Base-by-base conservation (phyloP, 208 protist genomes). In the Leishmania braziliensis region DNA sequence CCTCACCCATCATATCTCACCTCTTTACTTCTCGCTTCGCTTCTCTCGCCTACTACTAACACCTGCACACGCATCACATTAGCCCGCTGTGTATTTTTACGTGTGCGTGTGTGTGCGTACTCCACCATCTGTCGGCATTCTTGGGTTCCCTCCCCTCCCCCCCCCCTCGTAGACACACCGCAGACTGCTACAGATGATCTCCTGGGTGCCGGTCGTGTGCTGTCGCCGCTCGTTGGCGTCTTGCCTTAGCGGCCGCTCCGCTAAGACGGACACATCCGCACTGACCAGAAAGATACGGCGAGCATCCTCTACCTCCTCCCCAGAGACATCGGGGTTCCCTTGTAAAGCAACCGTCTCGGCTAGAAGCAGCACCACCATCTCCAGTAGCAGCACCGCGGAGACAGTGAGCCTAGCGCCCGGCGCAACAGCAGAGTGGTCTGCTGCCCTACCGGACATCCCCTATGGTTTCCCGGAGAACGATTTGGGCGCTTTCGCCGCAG, bases 381-480 rank as follows among this genome's bases (percentile, higher is more conserved):
- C 43, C 43, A 71, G 48, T 51, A 48, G 50, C 39, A 54, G 33
- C 26, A 74, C 20, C 29, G 43, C 39, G 23, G 78, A 71, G 1
- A 39, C 62, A 4, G 43, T 63, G 14, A 10, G 69, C 51, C 51
- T 51, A 54, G n/a, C 65, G 18, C 12, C 68, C 3, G n/a, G 26
- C 33, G 46, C 58, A 69, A 33, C 29, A 53, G 54, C 70, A 58
- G 48, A 58, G 39, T 82, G 60, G 50, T 73, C 77, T 26, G 62
- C 75, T 4, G 62, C 82, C 2, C 76, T 95, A 46, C 90, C 91
- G 20, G 77, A 85, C 33, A 77, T 86, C 46, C 92, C 92, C 33
- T 94, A 93, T 70, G 70, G 72, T 20, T 73, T 94, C 3, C 88
- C 89, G 26, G 53, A 58, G 9, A 50, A 29, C 5, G 46, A 53